Base-by-base conservation (phyloP, 1,284 basidiomycete genomes). In the Ganoderma lingzhi region DNA sequence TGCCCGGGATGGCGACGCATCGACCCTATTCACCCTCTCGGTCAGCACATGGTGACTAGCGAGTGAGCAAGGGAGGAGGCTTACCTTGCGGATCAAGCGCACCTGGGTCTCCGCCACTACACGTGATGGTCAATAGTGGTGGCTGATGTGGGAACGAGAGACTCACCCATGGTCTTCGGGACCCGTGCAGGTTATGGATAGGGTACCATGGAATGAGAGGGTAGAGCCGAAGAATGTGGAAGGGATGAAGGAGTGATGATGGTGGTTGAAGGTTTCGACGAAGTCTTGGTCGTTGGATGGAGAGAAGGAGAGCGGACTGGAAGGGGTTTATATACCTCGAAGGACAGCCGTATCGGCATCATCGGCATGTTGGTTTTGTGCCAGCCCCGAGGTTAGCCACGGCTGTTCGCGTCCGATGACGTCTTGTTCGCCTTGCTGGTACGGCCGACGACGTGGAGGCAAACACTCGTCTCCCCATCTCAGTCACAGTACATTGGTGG, bases 21-120 rank as follows among this genome's bases (percentile, higher is more conserved):
- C 53, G 53, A 35, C 14, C 30, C 53, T 10, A 30, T 8, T 17
- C 14, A 35, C 35, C 53, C 10, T 6, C 30, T 4, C 3, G 12
- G 30, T 56, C 30, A 56, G 32, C 14, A 9, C 6, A 30, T 2
- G 1, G 14, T 4, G 14, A 6, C 39, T 9, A 10, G 39, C 14
- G 6, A 15, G 17, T 12, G 17, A 35, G 53, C 30, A 32, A 8
- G 35, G 6, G 15, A 6, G 39, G 8, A 35, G 28, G 17, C 30
- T 56, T 14, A 19, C 53, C 32, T 6, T 32, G 28, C 14, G 32
- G 30, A 35, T 56, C 53, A 30, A 56, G 53, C 53, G 14, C 53
- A 56, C 53, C 53, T 56, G 53, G 53, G 53, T 56, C 53, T 56
- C 53, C 53, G 53, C 28, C 53, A 19, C 53, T 56, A 23, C 19